Percentiles rank a stretch among this genome's conserved stretches.
Conservation (phyloP, 257 asterid genomes). For the Solanum rostratum region DNA sequence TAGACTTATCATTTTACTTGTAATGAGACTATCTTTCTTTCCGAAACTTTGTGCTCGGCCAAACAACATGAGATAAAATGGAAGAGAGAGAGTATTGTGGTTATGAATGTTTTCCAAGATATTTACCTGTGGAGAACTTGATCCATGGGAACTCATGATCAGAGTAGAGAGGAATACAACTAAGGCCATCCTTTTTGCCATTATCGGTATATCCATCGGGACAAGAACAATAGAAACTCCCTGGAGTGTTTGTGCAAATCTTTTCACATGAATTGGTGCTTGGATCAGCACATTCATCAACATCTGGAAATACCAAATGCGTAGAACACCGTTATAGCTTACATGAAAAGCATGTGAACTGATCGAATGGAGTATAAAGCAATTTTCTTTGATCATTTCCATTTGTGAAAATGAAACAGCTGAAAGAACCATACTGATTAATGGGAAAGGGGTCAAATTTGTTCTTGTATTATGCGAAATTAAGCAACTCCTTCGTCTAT, state of each 20-base stretch:
- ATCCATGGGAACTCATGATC: not conserved
- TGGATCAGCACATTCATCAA: not conserved
- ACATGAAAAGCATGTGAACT: not conserved
- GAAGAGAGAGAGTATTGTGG: not conserved
- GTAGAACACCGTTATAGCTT: not conserved
- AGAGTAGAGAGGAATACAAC: not conserved
- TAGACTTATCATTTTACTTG: not conserved
- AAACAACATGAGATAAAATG: not conserved
- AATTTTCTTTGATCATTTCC: not conserved
- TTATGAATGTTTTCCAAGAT: not conserved
- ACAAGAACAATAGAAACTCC: slow-evolving; percentile 28
- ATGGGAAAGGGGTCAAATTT: not conserved
- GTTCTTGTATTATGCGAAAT: not conserved
- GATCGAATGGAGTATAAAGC: not conserved
- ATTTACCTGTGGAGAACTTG: slow-evolving; percentile 32
- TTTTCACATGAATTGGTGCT: slow-evolving; percentile 15
- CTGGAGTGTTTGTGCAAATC: slow-evolving; percentile 27
- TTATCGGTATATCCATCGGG: not conserved
- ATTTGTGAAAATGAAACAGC: not conserved
- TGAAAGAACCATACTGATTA: not conserved
- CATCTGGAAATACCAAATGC: slow-evolving; percentile 18
- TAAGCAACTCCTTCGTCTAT: not conserved
- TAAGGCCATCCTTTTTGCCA: not conserved
- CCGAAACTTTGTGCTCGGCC: not conserved
- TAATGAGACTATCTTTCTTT: not conserved